Evolutionary conservation across 2,329 filamentous ascomycete species (phyloP).

Genomic region (Madurella mycetomatis): DNA sequence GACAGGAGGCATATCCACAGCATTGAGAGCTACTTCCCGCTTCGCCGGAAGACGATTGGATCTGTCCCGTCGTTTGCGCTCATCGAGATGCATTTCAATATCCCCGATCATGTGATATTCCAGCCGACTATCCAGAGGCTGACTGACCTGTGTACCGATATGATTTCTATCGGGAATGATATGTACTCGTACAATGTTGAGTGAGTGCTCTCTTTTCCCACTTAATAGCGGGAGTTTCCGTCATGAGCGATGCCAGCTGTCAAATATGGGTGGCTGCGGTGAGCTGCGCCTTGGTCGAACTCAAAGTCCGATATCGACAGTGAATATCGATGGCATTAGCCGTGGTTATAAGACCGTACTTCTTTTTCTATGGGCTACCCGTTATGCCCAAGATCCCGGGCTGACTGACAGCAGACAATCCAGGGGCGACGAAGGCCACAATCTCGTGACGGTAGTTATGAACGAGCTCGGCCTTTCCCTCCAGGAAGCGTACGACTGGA

Average conservation of each 20-base stretch:
- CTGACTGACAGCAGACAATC: slow-evolving; percentile 13
- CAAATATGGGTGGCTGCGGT: too few relatives aligned
- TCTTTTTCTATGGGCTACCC: too few relatives aligned
- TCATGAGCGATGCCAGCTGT: too few relatives aligned
- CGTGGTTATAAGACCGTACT: too few relatives aligned
- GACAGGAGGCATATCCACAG: slow-evolving; percentile 16
- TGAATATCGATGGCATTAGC: too few relatives aligned
- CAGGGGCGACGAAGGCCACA: slow-evolving; percentile 28
- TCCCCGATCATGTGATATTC: slow-evolving; percentile 22
- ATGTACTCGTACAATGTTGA: slow-evolving; percentile 31
- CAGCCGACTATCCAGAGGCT: slow-evolving; percentile 24
- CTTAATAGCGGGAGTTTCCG: too few relatives aligned
- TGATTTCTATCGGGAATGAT: slow-evolving; percentile 29
- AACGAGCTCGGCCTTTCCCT: background rate
- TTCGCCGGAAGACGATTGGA: slow-evolving; percentile 28
- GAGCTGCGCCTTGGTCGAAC: too few relatives aligned
- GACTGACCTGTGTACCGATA: slow-evolving; percentile 21
- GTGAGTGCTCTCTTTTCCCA: background rate
- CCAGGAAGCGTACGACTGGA: background rate
- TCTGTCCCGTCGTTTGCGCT: slow-evolving; percentile 24
- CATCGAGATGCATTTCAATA: slow-evolving; percentile 23
- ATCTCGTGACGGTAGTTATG: slow-evolving; percentile 30
- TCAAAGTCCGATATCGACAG: too few relatives aligned
- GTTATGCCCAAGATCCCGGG: too few relatives aligned
- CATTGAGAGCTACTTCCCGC: slow-evolving; percentile 24